phyloP scores from a whole-genome alignment of 2,329 filamentous ascomycete species.

The Fusarium lateritium region DNA sequence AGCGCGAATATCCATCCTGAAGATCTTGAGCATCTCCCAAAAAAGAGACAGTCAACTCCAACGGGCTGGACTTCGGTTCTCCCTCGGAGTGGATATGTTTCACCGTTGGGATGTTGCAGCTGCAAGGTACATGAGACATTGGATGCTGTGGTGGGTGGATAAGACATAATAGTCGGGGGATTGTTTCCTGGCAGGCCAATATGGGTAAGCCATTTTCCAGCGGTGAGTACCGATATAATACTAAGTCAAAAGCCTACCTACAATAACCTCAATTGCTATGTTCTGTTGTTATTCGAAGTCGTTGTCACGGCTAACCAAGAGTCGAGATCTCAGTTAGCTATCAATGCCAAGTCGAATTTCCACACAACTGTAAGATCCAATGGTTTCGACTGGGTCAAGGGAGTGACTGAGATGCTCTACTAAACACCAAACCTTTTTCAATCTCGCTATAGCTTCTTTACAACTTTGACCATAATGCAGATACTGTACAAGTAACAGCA shows the following conservation, averaged over 20 bases:
- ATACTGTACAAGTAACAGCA: no score
- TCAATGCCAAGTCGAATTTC: no score
- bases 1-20: constrained; percentile 3
- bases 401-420: no score
- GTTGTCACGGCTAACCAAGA: not conserved
- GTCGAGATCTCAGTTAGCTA: not conserved
- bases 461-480: not conserved
- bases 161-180: not conserved
- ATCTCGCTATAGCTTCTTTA: constrained; percentile 3
- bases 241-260: not conserved
- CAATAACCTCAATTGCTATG: not conserved
- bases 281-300: not conserved
- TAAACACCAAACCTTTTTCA: not conserved
- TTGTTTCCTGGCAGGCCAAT: not conserved
- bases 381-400: not conserved
- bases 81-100: constrained; percentile 33
- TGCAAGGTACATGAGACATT: constrained; percentile 44
- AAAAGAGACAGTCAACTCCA: constrained; percentile 4
- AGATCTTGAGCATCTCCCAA: constrained; percentile 2
- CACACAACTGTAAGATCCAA: no score
- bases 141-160: not conserved
- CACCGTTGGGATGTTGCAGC: constrained; percentile 23
- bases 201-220: not conserved
- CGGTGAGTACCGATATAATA: no score
- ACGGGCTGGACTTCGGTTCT: constrained; percentile 15